These are phyloP conservation scores for Lentinus brumalis DNA, from an alignment of 768 basidiomycete species.

Conservation along the genomic window DNA sequence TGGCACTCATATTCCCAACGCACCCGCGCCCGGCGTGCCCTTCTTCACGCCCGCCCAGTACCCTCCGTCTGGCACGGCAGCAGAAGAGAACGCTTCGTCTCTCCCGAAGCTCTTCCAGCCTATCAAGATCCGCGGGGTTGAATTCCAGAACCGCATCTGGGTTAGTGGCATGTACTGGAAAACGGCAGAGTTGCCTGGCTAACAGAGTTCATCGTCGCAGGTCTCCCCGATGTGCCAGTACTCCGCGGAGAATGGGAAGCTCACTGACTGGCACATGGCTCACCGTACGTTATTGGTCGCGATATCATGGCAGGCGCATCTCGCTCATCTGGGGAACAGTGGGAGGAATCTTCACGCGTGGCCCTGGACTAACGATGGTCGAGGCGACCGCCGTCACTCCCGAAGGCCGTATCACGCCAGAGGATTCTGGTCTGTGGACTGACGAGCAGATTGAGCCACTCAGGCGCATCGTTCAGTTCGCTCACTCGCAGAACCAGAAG, in stretches of 20 bases:
- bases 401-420: constrained; percentile 63
- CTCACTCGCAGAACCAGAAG: constrained; percentile 67
- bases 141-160: constrained; percentile 33
- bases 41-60: constrained; percentile 52
- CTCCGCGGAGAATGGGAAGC: constrained; percentile 53
- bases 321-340: constrained; percentile 34
- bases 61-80: constrained; percentile 45
- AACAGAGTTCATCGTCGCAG: constrained; percentile 23
- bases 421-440: constrained; percentile 61
- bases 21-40: constrained; percentile 41
- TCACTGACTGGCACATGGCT: constrained; percentile 59
- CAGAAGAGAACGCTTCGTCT: constrained; percentile 28
- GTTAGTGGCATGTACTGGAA: constrained; percentile 7
- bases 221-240: constrained; percentile 64
- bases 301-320: too few relatives aligned
- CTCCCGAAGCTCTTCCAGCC: constrained; percentile 55
- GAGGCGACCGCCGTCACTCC: constrained; percentile 69
- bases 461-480: constrained; percentile 62
- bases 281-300: constrained; percentile 36
- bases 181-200: neutral
- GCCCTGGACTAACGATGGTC: constrained; percentile 58
- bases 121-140: constrained; percentile 41
- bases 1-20: constrained; percentile 31
- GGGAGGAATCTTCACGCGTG: constrained; percentile 52
- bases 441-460: constrained; percentile 55